Percentiles rank a stretch among this genome's conserved stretches.
These are phyloP conservation scores for Phaeomoniella chlamydospora DNA, from an alignment of 2,329 filamentous ascomycete genomes.

Conservation along the genomic window DNA sequence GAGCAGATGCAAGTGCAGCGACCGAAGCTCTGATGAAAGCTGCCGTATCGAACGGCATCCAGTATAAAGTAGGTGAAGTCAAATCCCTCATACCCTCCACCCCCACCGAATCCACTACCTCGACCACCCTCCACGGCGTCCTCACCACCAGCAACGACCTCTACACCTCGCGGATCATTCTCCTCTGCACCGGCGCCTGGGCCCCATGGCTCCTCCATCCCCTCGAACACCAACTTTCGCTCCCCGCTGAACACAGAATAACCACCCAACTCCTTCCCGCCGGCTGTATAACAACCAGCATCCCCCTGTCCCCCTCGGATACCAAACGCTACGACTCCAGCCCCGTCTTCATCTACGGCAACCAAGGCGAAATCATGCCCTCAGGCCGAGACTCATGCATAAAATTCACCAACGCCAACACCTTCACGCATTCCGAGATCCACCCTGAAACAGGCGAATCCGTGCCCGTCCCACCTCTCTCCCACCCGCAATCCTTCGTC, in stretches of 20 bases:
- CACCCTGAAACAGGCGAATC: slow-evolving; percentile 32
- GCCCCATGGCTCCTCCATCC: slow-evolving; percentile 40
- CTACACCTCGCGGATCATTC: slow-evolving; percentile 36
- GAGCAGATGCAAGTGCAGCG: slow-evolving; percentile 36
- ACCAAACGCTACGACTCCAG: slow-evolving; percentile 32
- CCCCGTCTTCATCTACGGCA: slow-evolving; percentile 39
- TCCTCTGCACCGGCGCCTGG: slow-evolving; percentile 43
- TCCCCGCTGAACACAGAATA: slow-evolving; percentile 32
- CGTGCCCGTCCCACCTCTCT: slow-evolving; percentile 36
- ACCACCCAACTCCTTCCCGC: slow-evolving; percentile 43
- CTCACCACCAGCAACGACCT: slow-evolving; percentile 29
- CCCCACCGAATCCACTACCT: slow-evolving; percentile 18
- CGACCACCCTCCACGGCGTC: slow-evolving; percentile 30
- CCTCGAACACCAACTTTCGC: slow-evolving; percentile 25
- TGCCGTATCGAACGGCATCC: slow-evolving; percentile 29
- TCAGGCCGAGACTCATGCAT: slow-evolving; percentile 35
- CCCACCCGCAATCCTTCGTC: slow-evolving; percentile 27
- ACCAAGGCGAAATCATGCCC: slow-evolving; percentile 30
- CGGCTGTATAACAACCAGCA: slow-evolving; percentile 45
- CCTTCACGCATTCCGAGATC: slow-evolving; percentile 39
- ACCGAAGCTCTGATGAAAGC: slow-evolving; percentile 28
- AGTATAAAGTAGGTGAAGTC: slow-evolving; percentile 28
- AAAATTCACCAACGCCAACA: slow-evolving; percentile 48
- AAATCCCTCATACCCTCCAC: slow-evolving; percentile 26
- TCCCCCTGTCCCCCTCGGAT: slow-evolving; percentile 33